Evolutionary conservation across 805 yeast genomes (phyloP).

Genomic region (Kazachstania psychrophila): DNA sequence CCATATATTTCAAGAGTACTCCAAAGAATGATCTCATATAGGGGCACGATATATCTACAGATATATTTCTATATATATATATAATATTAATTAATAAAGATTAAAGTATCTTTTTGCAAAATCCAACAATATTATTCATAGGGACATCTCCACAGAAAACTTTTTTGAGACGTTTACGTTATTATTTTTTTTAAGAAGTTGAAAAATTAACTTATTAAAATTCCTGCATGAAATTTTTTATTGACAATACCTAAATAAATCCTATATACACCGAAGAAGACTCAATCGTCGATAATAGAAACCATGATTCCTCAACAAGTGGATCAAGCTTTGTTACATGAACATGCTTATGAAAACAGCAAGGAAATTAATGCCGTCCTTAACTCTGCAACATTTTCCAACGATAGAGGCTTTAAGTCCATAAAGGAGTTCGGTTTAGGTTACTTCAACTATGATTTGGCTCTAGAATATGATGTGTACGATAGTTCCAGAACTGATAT

Average conservation of each 20-base stretch:
- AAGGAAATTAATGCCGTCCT: slow-evolving; percentile 24
- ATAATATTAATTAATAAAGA: no score
- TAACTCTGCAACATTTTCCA: slow-evolving; percentile 21
- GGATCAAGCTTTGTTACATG: slow-evolving; percentile 32
- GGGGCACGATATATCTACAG: not conserved
- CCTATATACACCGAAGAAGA: not conserved
- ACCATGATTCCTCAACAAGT: slow-evolving; percentile 32
- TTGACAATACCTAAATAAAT: no score
- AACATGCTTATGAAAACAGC: slow-evolving; percentile 30
- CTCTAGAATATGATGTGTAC: slow-evolving; percentile 17
- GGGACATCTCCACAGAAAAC: no score
- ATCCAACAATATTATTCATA: no score
- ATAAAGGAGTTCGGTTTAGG: slow-evolving; percentile 27
- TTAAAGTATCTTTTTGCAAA: no score
- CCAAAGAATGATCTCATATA: not conserved
- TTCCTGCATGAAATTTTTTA: no score
- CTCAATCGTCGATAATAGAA: not conserved
- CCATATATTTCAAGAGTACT: not conserved
- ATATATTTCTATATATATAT: no score
- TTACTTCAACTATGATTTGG: slow-evolving; percentile 26
- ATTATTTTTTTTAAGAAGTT: no score
- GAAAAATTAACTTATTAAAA: no score
- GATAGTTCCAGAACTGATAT: slow-evolving; percentile 12
- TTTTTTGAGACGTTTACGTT: no score
- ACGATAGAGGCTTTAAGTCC: slow-evolving; percentile 27